phyloP scores from a whole-genome alignment of 2,329 filamentous ascomycete species.

The Dothistroma pini region DNA sequence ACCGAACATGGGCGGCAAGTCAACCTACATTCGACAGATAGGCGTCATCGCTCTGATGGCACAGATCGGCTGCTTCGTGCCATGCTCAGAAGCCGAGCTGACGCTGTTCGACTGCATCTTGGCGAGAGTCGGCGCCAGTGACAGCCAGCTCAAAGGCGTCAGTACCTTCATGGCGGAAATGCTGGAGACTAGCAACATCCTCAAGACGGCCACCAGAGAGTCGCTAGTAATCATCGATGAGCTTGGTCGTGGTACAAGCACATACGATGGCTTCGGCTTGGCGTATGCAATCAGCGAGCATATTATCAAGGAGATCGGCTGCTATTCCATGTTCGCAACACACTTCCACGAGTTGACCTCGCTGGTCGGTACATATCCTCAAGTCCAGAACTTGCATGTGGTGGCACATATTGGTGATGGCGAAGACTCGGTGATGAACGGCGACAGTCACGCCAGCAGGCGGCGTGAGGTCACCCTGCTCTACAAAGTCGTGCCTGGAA shows the following conservation, averaged over 20 bases:
- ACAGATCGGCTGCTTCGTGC: conserved; percentile 94
- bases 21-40: conserved; percentile 95
- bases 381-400: conserved; percentile 91
- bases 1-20: conserved; percentile 99
- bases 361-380: conserved; percentile 76
- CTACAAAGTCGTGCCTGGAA: conserved; percentile 92
- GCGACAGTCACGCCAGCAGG: conserved; percentile 46
- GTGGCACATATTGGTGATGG: conserved; percentile 78
- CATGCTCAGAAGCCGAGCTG: conserved; percentile 82
- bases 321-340: conserved; percentile 92
- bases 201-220: conserved; percentile 92
- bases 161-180: conserved; percentile 99
- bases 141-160: conserved; percentile 95
- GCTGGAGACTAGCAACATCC: conserved; percentile 97
- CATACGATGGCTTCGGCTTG: conserved; percentile 97
- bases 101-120: conserved; percentile 97
- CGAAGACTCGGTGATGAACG: conserved; percentile 36
- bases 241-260: conserved; percentile 91
- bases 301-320: conserved; percentile 91
- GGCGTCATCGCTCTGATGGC: conserved; percentile 97
- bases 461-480: conserved; percentile 84
- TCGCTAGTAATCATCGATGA: conserved; percentile 99
- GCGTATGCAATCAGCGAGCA: conserved; percentile 99
- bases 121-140: conserved; percentile 89
- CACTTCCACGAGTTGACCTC: conserved; percentile 98